Base-by-base conservation (phyloP, 805 yeast species). In the Blastobotrys chiropterorum region DNA sequence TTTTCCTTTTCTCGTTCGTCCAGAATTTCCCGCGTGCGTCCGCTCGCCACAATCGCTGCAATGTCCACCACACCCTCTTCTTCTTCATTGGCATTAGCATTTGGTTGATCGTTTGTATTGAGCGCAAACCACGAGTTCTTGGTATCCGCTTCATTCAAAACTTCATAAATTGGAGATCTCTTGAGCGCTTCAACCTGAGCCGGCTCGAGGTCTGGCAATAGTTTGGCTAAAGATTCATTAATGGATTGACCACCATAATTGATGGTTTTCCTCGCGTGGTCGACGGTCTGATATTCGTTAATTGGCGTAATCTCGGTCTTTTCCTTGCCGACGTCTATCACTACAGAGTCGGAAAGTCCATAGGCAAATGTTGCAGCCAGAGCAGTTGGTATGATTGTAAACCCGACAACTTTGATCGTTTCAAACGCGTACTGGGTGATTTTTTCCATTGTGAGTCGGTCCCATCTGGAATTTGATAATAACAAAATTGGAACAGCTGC, bases 11-110 rank as follows among this genome's bases (percentile, higher is more conserved):
- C 85, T 55, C 86, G 74, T 63, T 80, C 82, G 57, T 80, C 87
- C 50, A 86, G 65, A 40, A 85, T 75, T 66, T 86, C 90, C 48
- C 86, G 74, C 1, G 90, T 80, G 56, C 83, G 79, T 13, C 83
- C 89, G 55, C 87, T 83, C 1, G 94, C 80, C 11, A 90, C 94
- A 59, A 90, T 81, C 41, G 90, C 88, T 1, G 97, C 96, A 47
- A 92, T 90, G 66, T 92, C 96, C 39, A 89, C 75, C 2, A 82
- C 80, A 49, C 89, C 95, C 30, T 85, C 92, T 39, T 81, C 88
- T 6, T 74, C 77, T 30, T 49, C 56, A 26, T 53, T 49, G 34
- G 77, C 83, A 2, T 51, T 42, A n/a, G 47, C 31, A 47, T 78
- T 81, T n/a, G n/a, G n/a, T n/a, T n/a, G n/a, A n/a, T n/a, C n/a